Conservation (phyloP, 2,329 filamentous ascomycete species). For the Aspergillus udagawae region DNA sequence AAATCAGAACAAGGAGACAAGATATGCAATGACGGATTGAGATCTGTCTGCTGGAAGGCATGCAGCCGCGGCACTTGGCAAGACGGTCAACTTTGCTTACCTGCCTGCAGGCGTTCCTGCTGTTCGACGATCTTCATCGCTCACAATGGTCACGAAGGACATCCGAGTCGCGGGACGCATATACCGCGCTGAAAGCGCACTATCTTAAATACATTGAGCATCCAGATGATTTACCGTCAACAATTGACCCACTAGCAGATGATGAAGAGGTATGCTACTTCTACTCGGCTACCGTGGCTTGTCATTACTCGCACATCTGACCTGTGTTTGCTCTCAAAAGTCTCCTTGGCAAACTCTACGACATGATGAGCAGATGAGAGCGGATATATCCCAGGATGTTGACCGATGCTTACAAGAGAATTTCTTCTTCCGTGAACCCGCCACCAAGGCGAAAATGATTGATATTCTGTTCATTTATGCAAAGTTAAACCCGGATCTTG, state of each 20-base stretch:
- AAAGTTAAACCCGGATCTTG: slow-evolving; percentile 80
- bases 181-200: slow-evolving; percentile 66
- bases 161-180: slow-evolving; percentile 67
- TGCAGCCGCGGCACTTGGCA: slow-evolving; percentile 5
- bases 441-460: slow-evolving; percentile 74
- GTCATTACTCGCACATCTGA: slow-evolving; percentile 15
- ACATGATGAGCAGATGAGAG: slow-evolving; percentile 75
- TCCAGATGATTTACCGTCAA: slow-evolving; percentile 71
- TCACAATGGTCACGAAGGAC: slow-evolving; percentile 67
- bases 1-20: slow-evolving; percentile 56
- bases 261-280: slow-evolving; percentile 59
- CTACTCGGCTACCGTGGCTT: slow-evolving; percentile 40
- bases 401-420: slow-evolving; percentile 87
- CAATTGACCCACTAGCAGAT: slow-evolving; percentile 80
- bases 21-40: slow-evolving; percentile 67
- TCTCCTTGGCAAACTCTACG: slow-evolving; percentile 88
- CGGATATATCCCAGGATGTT: slow-evolving; percentile 92
- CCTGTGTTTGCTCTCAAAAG: slow-evolving; percentile 46
- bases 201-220: slow-evolving; percentile 80
- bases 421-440: slow-evolving; percentile 76
- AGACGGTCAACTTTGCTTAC: slow-evolving; percentile 18
- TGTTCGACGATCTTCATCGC: slow-evolving; percentile 65
- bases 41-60: slow-evolving; percentile 92
- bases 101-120: slow-evolving; percentile 64
- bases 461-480: slow-evolving; percentile 93